Base-by-base conservation (phyloP, 257 asterid species). In the Agastache rugosa region DNA sequence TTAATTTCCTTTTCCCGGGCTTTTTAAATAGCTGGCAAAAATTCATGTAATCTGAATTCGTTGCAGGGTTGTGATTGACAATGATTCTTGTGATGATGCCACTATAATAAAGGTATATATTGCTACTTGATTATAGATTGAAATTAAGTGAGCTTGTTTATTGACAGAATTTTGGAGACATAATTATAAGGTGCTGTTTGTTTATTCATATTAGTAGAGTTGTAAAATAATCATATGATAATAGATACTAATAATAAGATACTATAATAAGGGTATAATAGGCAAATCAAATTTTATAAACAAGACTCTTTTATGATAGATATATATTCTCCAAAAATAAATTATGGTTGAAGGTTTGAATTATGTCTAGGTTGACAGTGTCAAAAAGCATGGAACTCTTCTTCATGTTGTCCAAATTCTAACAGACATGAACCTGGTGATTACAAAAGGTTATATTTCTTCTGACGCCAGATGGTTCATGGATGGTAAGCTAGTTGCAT, bases 391-490 rank as follows among this genome's bases (percentile, higher is more conserved):
- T 76, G 96, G 95, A 63, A 79, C 85, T 71, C 92, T 90, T 53
- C 94, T 90, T 58, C 85, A 84, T 31, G 94, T 90, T 42, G 91
- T 90, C 64, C 96, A 90, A 82, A 90, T 87, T 81, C 90, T 90
- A 5, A 88, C 91, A 1, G 96, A 90, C 80, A 77, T 90, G 86
- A 80, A 90, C 78, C 90, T 90, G 41, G 92, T 88, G 47, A 85
- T 90, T 71, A 87, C 72, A 22, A 90, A 90, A 80, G 92, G 91
- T 10, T 90, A 90, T 83, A 87, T 90, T 69, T 90, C 95, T 8
- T 90, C 93, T 2, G 96, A 90, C 47, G 94, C 90, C 16, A 95
- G 92, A 37, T 90, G 96, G 96, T 90, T 88, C 85, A 90, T 90
- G 96, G 93, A 90, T 74, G 96, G 95, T 90, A 85, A 67, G 82